Conservation (phyloP, 73 alveolate species). For the Urostyla sp. region DNA sequence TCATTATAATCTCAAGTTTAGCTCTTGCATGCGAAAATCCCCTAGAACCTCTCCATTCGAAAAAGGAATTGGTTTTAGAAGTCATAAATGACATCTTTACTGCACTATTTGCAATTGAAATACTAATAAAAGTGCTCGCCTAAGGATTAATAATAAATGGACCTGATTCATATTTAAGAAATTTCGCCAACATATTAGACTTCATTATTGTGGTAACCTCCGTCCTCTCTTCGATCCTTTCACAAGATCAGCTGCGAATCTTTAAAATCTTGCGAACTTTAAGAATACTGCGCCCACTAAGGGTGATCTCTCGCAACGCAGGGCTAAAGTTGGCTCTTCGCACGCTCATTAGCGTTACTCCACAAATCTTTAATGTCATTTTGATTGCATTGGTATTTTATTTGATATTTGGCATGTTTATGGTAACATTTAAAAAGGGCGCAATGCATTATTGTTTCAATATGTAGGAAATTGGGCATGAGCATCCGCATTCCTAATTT, state of each 20-base stretch:
- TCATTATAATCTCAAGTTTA: conserved; percentile 41
- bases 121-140: conserved; percentile 34
- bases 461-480: not conserved
- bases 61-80: not conserved
- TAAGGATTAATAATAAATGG: conserved; percentile 26
- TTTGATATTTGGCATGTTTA: no score
- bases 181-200: conserved; percentile 61
- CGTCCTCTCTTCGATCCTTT: conserved; percentile 17
- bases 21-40: conserved; percentile 72
- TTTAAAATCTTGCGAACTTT: conserved; percentile 57
- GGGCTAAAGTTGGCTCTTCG: no score
- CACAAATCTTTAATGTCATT: no score
- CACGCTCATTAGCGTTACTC: no score
- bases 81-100: conserved; percentile 10
- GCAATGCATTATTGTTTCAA: no score
- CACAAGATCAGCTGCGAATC: conserved; percentile 11
- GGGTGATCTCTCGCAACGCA: conserved; percentile 75
- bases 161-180: conserved; percentile 37
- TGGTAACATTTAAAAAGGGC: no score
- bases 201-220: conserved; percentile 44
- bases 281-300: conserved; percentile 78
- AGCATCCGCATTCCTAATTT: not conserved
- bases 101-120: conserved; percentile 28
- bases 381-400: no score
- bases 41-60: no score